phyloP scores from a whole-genome alignment of 164 flowering plant species.

The Aristolochia fimbriata region DNA sequence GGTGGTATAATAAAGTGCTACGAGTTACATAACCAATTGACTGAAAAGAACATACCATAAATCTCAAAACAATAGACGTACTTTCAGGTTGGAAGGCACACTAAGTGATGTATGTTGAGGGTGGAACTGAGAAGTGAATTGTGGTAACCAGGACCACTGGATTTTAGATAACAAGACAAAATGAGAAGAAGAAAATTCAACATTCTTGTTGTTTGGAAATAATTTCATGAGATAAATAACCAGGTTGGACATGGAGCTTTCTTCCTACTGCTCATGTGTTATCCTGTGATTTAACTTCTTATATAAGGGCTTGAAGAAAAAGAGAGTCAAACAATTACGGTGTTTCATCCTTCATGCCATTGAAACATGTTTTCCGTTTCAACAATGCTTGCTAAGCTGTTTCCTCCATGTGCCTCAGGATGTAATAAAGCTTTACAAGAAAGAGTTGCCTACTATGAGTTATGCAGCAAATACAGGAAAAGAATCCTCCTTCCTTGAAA shows the following conservation, averaged over 20 bases:
- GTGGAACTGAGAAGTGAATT: no score
- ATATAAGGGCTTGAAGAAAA: not conserved
- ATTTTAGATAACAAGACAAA: no score
- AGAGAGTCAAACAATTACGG: not conserved
- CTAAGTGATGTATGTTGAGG: no score
- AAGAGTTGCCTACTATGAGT: constrained; percentile 78
- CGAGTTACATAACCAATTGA: no score
- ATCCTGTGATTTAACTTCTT: not conserved
- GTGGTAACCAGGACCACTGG: no score
- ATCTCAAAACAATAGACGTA: no score
- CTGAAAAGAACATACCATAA: no score
- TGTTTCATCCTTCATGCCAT: not conserved
- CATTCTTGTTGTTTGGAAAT: no score
- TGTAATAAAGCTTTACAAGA: constrained; percentile 39
- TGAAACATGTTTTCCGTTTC: not conserved
- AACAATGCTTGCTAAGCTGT: not conserved
- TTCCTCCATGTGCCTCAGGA: constrained; percentile 34
- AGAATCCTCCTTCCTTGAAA: constrained; percentile 66
- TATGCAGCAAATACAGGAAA: constrained; percentile 94
- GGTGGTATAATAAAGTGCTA: no score
- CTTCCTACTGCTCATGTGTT: not conserved
- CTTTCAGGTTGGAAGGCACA: no score
- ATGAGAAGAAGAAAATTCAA: no score
- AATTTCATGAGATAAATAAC: no score
- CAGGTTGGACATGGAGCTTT: not conserved